Conservation (phyloP, 2,329 filamentous ascomycete genomes). For the Didymella arachidicola region DNA sequence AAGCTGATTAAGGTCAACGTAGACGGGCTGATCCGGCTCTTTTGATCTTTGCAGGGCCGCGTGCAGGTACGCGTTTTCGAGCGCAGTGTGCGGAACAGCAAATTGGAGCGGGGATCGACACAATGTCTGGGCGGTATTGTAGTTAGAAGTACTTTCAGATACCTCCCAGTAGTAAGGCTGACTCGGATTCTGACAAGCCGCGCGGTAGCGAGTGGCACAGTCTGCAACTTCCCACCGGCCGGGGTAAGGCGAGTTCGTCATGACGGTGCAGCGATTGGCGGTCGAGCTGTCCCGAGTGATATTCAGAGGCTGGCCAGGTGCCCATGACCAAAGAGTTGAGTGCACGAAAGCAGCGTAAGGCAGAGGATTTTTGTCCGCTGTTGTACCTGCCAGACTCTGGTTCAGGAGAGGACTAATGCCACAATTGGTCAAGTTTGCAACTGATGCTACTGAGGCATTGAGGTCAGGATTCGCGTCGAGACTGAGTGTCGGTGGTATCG, state of each 20-base stretch:
- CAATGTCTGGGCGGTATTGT: constrained; percentile 52
- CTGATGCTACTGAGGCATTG: constrained; percentile 32
- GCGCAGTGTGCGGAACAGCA: constrained; percentile 65
- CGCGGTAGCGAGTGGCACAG: constrained; percentile 61
- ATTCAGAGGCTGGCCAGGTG: constrained; percentile 62
- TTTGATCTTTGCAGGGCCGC: constrained; percentile 33
- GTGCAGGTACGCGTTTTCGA: constrained; percentile 68
- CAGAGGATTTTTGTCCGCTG: constrained; percentile 57
- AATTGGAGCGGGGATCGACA: constrained; percentile 63
- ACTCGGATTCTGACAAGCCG: constrained; percentile 63
- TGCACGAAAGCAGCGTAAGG: constrained; percentile 62
- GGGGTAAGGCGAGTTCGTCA: constrained; percentile 54
- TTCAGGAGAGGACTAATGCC: constrained; percentile 69
- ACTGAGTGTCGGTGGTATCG: constrained; percentile 28
- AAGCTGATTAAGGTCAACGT: constrained; percentile 69
- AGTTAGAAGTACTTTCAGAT: constrained; percentile 54
- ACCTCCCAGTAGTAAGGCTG: constrained; percentile 68
- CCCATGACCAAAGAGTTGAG: constrained; percentile 68
- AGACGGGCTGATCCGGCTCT: constrained; percentile 50
- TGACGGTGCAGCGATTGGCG: constrained; percentile 62
- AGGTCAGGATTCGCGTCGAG: constrained; percentile 36
- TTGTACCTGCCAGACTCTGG: constrained; percentile 59
- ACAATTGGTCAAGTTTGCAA: constrained; percentile 60
- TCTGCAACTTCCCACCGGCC: constrained; percentile 67
- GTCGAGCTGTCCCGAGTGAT: constrained; percentile 44